Percentiles rank a stretch among this genome's conserved stretches.
Evolutionary conservation across 2,329 filamentous ascomycete species (phyloP).

Genomic region (Sphaerulina musiva): DNA sequence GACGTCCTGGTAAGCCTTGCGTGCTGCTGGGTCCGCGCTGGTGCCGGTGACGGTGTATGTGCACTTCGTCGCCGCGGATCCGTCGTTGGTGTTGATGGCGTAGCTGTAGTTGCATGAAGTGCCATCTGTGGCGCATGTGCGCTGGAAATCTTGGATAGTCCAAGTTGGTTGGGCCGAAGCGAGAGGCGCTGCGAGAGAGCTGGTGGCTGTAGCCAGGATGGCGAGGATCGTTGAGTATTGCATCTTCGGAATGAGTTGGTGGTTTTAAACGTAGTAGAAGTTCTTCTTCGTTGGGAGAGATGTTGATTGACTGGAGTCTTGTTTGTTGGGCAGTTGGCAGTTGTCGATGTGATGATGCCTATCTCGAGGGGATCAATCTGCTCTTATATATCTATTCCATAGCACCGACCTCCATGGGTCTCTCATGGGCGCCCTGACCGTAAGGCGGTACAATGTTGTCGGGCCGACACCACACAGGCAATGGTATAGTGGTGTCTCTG

Average conservation of each 20-base stretch:
- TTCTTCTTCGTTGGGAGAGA: background rate
- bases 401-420: background rate
- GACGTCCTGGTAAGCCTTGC: slow-evolving; percentile 15
- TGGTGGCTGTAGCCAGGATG: slow-evolving; percentile 5
- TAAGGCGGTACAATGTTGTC: background rate
- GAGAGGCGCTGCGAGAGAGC: slow-evolving; percentile 5
- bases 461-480: background rate
- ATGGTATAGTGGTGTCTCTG: background rate
- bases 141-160: slow-evolving; percentile 20
- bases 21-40: slow-evolving; percentile 10
- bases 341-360: background rate
- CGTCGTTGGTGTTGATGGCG: slow-evolving; percentile 18
- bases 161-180: slow-evolving; percentile 2
- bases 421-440: background rate
- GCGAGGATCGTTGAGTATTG: slow-evolving; percentile 13
- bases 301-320: background rate
- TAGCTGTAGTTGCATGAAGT: slow-evolving; percentile 16
- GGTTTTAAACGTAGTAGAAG: background rate
- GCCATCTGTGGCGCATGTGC: slow-evolving; percentile 13
- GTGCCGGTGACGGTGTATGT: slow-evolving; percentile 15
- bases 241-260: slow-evolving; percentile 5
- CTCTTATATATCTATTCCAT: background rate
- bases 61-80: slow-evolving; percentile 9
- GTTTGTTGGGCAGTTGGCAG: background rate
- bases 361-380: background rate